Base-by-base conservation (phyloP, 192 early-diverging fungal species). In the Fimicolochytrium jonesii region DNA sequence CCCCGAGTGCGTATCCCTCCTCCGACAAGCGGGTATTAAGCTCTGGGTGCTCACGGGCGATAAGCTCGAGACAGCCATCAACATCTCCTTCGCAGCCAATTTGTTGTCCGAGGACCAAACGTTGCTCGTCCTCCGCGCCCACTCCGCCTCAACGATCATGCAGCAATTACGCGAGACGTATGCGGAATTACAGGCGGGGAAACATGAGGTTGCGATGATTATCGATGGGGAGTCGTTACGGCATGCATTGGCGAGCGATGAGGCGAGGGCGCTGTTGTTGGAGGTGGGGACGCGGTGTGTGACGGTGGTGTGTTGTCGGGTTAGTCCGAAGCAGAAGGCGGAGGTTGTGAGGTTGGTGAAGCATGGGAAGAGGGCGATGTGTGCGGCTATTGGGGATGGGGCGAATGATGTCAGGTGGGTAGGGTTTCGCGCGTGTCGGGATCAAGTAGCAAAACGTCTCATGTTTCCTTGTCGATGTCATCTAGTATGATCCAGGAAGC, bases 401-500 rank as follows among this genome's bases (percentile, higher is more conserved):
- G 94, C 90, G 47, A 96, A 96, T 64, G 94, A 96, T 55, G 89
- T 95, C 74, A 64, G 64, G 44, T 64, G 25, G 7, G 53, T 1
- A 59, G 10, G 2, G 17, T 17, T 35, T 59, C 23, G 26, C 29
- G 23, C 56, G 51, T n/a, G 10, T 56, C 18, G 35, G 10, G 11
- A n/a, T 41, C n/a, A 41, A n/a, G n/a, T n/a, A n/a, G n/a, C n/a
- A n/a, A n/a, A n/a, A n/a, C n/a, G n/a, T n/a, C n/a, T n/a, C n/a
- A n/a, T n/a, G n/a, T n/a, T n/a, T n/a, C n/a, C n/a, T n/a, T 28
- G 48, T 18, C 9, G 48, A 42, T 55, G 53, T 7, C 22, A 22
- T 86, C 86, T 78, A 87, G 88, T 20, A 96, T 96, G 94, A 92
- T 96, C 59, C 89, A 94, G 61, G 89, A 89, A 61, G 91, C 94